These are phyloP conservation scores for Penicillium alfredii DNA, from an alignment of 495 filamentous ascomycete species.

Conservation along the genomic window DNA sequence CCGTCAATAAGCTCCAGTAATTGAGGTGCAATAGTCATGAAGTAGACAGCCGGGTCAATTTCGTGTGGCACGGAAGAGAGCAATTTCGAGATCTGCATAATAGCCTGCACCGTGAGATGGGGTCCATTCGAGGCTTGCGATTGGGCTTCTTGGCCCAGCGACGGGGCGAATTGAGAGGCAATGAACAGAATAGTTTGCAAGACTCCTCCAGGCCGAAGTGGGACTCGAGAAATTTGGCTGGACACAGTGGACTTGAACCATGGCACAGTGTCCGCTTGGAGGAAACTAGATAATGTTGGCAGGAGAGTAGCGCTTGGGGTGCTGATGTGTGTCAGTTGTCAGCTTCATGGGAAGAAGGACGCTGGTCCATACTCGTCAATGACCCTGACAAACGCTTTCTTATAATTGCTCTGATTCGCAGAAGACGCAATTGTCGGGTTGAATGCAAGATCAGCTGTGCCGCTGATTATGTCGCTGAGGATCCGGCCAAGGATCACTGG, in stretches of 20 bases:
- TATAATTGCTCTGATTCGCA: constrained; percentile 19
- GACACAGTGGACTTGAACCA: constrained; percentile 49
- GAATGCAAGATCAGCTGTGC: constrained; percentile 34
- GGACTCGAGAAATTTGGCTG: constrained; percentile 51
- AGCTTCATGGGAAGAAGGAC: background rate
- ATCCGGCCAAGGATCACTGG: constrained; percentile 38
- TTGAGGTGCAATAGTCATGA: constrained; percentile 58
- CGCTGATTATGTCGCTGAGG: constrained; percentile 41
- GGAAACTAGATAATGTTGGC: constrained; percentile 40
- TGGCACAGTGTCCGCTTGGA: constrained; percentile 37
- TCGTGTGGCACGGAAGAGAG: constrained; percentile 57
- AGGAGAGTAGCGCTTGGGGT: constrained; percentile 40
- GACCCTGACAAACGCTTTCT: constrained; percentile 26
- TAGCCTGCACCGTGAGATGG: constrained; percentile 64
- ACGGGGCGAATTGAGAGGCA: constrained; percentile 50
- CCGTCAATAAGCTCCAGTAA: constrained; percentile 63
- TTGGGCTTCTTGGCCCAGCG: constrained; percentile 34
- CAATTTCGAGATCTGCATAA: constrained; percentile 59
- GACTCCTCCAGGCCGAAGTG: constrained; percentile 61
- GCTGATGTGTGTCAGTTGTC: constrained; percentile 24
- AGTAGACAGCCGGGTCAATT: constrained; percentile 54
- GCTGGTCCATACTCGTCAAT: constrained; percentile 37
- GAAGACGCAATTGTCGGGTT: constrained; percentile 26
- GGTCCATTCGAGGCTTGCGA: constrained; percentile 43
- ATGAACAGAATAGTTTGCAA: constrained; percentile 67